Percentiles rank a stretch among this genome's conserved stretches.
These are phyloP conservation scores for Penicillium aurantiogriseum DNA, from an alignment of 2,329 filamentous ascomycete genomes.

Conservation along the genomic window DNA sequence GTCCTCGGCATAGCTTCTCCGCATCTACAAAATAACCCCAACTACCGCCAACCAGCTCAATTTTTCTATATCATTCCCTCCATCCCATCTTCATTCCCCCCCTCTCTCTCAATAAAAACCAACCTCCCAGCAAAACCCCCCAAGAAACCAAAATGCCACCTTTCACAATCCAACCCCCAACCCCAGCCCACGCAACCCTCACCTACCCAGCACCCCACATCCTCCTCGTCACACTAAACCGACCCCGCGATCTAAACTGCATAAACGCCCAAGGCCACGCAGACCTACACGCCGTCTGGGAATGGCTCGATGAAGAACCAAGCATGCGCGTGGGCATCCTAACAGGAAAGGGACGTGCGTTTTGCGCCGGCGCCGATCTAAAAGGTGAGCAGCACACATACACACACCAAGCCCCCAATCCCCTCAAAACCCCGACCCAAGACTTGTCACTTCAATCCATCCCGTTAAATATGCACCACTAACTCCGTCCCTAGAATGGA, in stretches of 20 bases:
- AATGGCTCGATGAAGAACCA: conserved; percentile 48
- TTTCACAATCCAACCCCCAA: conserved; percentile 34
- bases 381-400: conserved; percentile 32
- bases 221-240: conserved; percentile 50
- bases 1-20: conserved; percentile 25
- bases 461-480: neutral
- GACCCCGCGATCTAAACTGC: conserved; percentile 45
- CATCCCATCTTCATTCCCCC: neutral
- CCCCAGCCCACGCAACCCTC: conserved; percentile 33
- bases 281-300: conserved; percentile 44
- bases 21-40: conserved; percentile 12
- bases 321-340: conserved; percentile 41
- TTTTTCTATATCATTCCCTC: neutral
- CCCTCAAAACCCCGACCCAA: neutral
- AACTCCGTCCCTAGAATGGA: conserved; percentile 32
- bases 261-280: conserved; percentile 44
- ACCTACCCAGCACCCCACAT: conserved; percentile 47
- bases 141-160: conserved; percentile 20
- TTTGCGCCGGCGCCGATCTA: conserved; percentile 47
- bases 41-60: neutral
- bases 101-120: neutral
- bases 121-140: neutral
- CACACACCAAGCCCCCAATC: neutral
- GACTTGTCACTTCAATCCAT: neutral
- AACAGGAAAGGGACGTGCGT: conserved; percentile 44